Base-by-base conservation (phyloP, 129 eudicot genomes). In the Flaveria linearis region DNA sequence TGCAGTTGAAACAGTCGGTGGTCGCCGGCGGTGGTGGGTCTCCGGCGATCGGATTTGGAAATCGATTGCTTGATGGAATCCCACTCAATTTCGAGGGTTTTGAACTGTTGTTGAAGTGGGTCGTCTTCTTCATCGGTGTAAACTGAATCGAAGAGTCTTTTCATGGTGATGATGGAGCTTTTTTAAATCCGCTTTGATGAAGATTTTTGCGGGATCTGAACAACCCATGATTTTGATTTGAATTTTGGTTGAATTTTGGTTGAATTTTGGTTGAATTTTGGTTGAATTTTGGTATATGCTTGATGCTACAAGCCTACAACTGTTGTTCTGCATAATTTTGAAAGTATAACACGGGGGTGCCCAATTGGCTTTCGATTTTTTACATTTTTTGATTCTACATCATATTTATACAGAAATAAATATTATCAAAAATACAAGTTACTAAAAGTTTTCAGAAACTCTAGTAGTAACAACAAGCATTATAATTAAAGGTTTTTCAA, bases 71-170 rank as follows among this genome's bases (percentile, higher is more conserved):
- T 80, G 79, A 73, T 64, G 50, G 74, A 73, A 46, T 80, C 74
- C 83, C 83, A 80, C 66, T 80, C 79, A 11, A 64, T 57, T 80
- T 80, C 69, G 2, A 80, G 83, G 68, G 55, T 65, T 14, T 80
- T 26, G 13, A 64, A 67, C 23, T 73, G 74, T 17, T 20, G 20
- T 42, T 65, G 83, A 80, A 80, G 83, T 73, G 78, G 79, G 79
- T 80, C 78, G 22, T 69, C 28, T 39, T 77, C 36, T 23, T 77
- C n/a, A 12, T 68, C 25, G 23, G 30, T 16, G 63, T 57, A 13
- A 50, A 62, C 47, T 6, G 79, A 45, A 39, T 52, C 26, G 36
- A 57, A 13, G 0, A 22, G n/a, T 23, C 9, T 53, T 22, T 45
- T 73, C 79, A 73, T 73, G 72, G 79, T 55, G 49, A 26, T 26